phyloP scores from a whole-genome alignment of 345 rosid genomes.

The Aquilaria sinensis region DNA sequence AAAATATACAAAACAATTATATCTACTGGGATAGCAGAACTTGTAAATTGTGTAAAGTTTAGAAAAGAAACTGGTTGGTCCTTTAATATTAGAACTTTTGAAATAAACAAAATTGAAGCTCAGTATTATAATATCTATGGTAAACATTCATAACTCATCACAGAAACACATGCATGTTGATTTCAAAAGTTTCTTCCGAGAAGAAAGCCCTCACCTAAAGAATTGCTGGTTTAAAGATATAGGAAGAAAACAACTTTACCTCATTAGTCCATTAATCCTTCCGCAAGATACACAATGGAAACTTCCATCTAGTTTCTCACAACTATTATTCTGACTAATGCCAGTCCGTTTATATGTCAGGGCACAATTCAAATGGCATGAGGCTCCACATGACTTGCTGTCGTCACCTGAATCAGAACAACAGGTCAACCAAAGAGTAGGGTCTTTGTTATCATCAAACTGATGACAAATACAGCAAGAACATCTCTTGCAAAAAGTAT shows the following conservation, averaged over 20 bases:
- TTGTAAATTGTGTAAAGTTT: not conserved
- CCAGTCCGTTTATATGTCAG: conserved; percentile 47
- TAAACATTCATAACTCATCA: too few relatives aligned
- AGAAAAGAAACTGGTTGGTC: not conserved
- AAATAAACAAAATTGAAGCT: too few relatives aligned
- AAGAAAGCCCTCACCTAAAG: too few relatives aligned
- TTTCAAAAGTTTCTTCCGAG: too few relatives aligned
- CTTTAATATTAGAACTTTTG: too few relatives aligned
- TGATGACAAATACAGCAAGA: conserved; percentile 36
- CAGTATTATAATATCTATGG: too few relatives aligned
- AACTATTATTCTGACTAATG: conserved; percentile 30
- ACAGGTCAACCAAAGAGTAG: conserved; percentile 79
- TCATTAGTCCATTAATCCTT: conserved; percentile 49
- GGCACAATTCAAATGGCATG: conserved; percentile 75
- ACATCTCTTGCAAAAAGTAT: conserved; percentile 44
- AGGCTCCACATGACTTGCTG: conserved; percentile 50
- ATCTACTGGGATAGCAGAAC: too few relatives aligned
- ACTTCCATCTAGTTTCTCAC: conserved; percentile 45
- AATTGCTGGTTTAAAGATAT: too few relatives aligned
- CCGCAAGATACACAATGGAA: conserved; percentile 69
- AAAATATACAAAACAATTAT: not conserved
- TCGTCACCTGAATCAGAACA: conserved; percentile 43
- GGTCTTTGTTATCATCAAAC: conserved; percentile 84
- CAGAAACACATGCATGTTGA: too few relatives aligned
- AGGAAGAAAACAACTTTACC: conserved; percentile 19